Percentiles rank a stretch among this genome's conserved stretches.
These are phyloP conservation scores for Allomyces arbusculus DNA, from an alignment of 192 early-diverging fungal species.

Conservation along the genomic window DNA sequence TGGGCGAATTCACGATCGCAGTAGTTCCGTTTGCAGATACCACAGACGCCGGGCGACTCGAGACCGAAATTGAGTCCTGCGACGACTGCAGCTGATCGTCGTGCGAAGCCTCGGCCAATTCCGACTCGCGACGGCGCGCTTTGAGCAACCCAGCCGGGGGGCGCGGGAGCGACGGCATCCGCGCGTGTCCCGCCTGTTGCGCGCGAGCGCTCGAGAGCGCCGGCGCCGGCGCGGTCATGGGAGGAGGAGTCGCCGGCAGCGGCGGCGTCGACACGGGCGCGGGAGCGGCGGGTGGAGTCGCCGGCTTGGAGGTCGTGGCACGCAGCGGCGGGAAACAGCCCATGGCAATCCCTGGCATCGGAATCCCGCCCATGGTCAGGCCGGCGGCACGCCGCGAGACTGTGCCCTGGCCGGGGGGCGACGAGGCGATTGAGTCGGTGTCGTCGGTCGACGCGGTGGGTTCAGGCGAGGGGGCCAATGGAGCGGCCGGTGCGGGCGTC, in stretches of 20 bases:
- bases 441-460: no score
- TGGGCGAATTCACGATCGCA: not conserved
- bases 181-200: not conserved
- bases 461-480: no score
- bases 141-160: not conserved
- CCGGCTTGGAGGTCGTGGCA: not conserved
- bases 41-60: not conserved
- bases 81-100: not conserved
- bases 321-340: not conserved
- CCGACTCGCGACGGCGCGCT: not conserved
- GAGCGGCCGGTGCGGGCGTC: no score
- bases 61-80: not conserved
- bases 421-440: no score
- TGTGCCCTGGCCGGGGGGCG: no score
- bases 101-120: not conserved
- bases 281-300: not conserved
- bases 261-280: not conserved
- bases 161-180: not conserved
- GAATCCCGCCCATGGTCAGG: no score
- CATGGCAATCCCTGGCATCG: not conserved
- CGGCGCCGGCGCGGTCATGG: not conserved
- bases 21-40: not conserved
- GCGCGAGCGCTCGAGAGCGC: not conserved
- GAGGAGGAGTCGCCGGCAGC: not conserved
- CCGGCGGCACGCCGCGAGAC: no score